Conservation (phyloP, 352 stramenopile species). For the Globisporangium acanthophoron region DNA sequence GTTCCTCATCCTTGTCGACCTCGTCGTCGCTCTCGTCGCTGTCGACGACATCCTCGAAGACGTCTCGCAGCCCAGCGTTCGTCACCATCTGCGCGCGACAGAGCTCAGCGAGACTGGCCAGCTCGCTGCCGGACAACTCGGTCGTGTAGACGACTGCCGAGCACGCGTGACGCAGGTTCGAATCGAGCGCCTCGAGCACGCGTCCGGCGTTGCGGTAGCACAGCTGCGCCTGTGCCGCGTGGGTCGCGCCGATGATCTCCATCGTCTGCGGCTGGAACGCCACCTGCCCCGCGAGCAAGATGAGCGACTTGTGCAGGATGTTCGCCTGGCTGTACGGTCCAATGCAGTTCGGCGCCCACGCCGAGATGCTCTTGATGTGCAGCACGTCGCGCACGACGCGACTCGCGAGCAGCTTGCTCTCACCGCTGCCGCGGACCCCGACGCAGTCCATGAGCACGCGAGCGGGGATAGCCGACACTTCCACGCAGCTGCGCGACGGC, state of each 20-base stretch:
- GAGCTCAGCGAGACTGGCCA: constrained; percentile 7
- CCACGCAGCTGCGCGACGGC: constrained; percentile 84
- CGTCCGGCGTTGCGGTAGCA: constrained; percentile 59
- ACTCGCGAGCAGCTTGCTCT: constrained; percentile 49
- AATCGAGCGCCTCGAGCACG: constrained; percentile 71
- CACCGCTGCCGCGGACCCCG: constrained; percentile 67
- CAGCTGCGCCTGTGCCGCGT: constrained; percentile 38
- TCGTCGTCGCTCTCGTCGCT: constrained; percentile 77
- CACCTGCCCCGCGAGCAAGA: constrained; percentile 97
- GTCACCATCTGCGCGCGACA: constrained; percentile 21
- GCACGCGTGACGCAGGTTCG: constrained; percentile 72
- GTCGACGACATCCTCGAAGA: constrained; percentile 48
- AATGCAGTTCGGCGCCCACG: constrained; percentile 98
- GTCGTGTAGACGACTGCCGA: constrained; percentile 62
- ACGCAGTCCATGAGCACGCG: constrained; percentile 91
- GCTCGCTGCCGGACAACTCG: background rate
- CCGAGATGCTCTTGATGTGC: constrained; percentile 95
- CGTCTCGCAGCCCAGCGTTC: constrained; percentile 51
- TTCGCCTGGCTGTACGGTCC: constrained; percentile 99
- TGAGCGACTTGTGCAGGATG: constrained; percentile 85
- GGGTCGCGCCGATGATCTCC: constrained; percentile 63
- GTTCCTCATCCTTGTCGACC: constrained; percentile 51
- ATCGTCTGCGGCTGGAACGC: constrained; percentile 94
- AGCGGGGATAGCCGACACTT: constrained; percentile 61
- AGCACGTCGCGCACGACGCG: constrained; percentile 82